Evolutionary conservation across 768 basidiomycete genomes (phyloP), one percentile per base, ranked within the genome.

Genomic region (Dacryopinax primogenitus): DNA sequence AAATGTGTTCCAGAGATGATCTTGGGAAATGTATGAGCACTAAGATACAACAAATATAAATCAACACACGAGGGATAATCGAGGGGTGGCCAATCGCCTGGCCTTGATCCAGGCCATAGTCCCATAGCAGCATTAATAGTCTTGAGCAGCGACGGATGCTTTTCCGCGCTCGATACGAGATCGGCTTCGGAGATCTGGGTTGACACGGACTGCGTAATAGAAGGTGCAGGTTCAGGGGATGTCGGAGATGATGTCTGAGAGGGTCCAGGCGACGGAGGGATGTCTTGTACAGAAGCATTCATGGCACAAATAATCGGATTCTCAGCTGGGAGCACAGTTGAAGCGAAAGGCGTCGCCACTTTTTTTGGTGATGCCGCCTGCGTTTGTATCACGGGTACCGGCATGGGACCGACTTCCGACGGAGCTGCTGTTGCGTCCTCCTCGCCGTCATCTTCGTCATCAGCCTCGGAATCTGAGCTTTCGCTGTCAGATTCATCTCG

Each of bases 1-100:
- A 97, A 61, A 98, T 87, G 72, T 98, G 92, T 71, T 97, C 94
- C 1, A 86, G 86, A 72, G 11, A 64, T 33, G 65, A 68, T 66
- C 35, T 63, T 51, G 2, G 28, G 18, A 15, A 23, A 33, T 33
- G 23, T 47, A 32, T 23, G 41, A 37, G 35, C 35, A 62, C n/a
- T 44, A 51, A 62, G 34, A 26, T 32, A 0, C n/a, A n/a, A 35
- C 7, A 18, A 15, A 33, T 18, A 28, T 36, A 23, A 23, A 64
- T 16, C 11, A 1, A 41, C 21, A 0, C 32, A 69, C 68, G 66
- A 66, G 3, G 68, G 68, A 64, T 69, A 69, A 35, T 69, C 65
- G 32, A 69, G 36, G 33, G 51, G 26, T 28, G 51, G 13, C 51
- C 51, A 58, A 21, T 58, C 51, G 51, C 51, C 51, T 7, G 51